phyloP scores from a whole-genome alignment of 805 yeast species.

The Candida ficus region DNA sequence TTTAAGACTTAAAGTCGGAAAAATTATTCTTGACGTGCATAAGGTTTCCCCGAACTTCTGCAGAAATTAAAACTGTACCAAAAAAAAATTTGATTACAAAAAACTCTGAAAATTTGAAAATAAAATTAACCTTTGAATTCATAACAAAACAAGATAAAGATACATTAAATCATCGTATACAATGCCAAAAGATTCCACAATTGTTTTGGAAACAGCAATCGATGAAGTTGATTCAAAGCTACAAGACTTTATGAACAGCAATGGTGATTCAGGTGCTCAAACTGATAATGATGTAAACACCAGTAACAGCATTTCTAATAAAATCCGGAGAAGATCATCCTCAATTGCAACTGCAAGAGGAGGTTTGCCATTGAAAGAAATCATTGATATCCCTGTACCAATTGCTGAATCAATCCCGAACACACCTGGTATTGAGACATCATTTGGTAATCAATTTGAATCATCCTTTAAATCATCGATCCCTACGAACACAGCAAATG shows the following conservation, averaged over 20 bases:
- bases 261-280: background rate
- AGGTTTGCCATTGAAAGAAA: conserved; percentile 10
- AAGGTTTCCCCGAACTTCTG: background rate
- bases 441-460: conserved; percentile 1
- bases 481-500: background rate
- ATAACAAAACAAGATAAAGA: too few relatives aligned
- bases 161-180: too few relatives aligned
- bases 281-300: background rate
- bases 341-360: conserved; percentile 1
- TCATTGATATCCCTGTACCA: conserved; percentile 28
- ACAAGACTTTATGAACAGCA: background rate
- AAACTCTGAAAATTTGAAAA: too few relatives aligned
- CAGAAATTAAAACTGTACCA: background rate
- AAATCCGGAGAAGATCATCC: conserved; percentile 11
- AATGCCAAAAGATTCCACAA: background rate
- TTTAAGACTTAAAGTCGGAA: too few relatives aligned
- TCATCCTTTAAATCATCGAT: too few relatives aligned
- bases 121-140: too few relatives aligned
- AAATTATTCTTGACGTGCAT: background rate
- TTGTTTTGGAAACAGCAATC: background rate
- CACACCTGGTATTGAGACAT: conserved; percentile 34
- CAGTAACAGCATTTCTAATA: too few relatives aligned
- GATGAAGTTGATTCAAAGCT: background rate
- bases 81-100: too few relatives aligned
- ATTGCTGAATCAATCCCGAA: conserved; percentile 37